These are phyloP conservation scores for Botrytis porri DNA, from an alignment of 2,329 filamentous ascomycete species.

Conservation along the genomic window DNA sequence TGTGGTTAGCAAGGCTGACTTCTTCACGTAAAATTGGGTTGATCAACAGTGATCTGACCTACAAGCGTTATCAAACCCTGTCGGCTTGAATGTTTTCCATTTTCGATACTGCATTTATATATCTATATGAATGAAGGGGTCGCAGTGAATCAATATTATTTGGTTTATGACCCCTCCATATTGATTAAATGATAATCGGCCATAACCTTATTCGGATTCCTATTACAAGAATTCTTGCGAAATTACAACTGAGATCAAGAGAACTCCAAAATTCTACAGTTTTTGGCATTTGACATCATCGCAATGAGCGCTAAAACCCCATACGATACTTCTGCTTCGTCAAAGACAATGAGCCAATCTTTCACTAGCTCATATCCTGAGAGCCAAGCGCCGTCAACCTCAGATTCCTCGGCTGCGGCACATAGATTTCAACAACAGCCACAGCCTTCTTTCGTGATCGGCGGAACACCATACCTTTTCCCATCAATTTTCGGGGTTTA, in stretches of 20 bases:
- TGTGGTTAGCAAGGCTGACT: not conserved
- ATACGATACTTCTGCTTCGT: not conserved
- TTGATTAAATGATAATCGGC: not conserved
- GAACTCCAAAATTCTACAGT: not conserved
- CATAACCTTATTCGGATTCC: not conserved
- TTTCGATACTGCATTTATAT: not conserved
- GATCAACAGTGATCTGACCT: not conserved
- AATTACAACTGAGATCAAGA: not conserved
- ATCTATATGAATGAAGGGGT: not conserved
- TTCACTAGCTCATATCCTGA: not conserved
- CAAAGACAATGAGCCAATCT: not conserved
- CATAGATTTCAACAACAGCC: not conserved
- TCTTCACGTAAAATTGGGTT: not conserved
- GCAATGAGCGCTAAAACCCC: not conserved
- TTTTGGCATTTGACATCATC: not conserved
- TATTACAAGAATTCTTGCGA: not conserved
- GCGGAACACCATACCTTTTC: not conserved
- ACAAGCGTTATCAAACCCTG: not conserved
- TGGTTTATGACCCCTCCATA: not conserved
- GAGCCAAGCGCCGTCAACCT: not conserved
- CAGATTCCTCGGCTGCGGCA: not conserved
- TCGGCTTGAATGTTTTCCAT: not conserved
- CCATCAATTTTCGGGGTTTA: constrained; percentile 14
- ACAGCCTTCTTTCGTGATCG: not conserved
- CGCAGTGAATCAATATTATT: not conserved